A percentile compares a stretch with the other conserved stretches of the same genome.
phyloP scores from a whole-genome alignment of 768 basidiomycete genomes.

The Pleurotus tuber-regium region DNA sequence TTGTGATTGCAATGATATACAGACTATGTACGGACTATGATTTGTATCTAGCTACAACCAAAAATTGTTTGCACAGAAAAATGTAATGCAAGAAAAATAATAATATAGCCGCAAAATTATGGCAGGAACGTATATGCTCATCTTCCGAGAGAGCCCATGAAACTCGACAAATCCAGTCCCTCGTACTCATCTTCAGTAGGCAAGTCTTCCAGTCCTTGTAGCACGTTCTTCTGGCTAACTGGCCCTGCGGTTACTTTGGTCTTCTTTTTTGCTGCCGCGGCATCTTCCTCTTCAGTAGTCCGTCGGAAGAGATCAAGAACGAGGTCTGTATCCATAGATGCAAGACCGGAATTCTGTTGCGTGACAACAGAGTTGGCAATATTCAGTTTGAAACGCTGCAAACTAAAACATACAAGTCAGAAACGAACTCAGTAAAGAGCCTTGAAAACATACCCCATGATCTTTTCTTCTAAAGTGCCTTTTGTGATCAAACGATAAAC shows the following conservation, averaged over 20 bases:
- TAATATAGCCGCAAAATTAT: constrained; percentile 23
- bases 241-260: constrained; percentile 54
- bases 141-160: constrained; percentile 81
- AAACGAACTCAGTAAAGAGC: neutral
- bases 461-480: constrained; percentile 97
- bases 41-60: constrained; percentile 11
- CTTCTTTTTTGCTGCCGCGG: constrained; percentile 52
- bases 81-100: constrained; percentile 22
- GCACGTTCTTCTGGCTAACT: constrained; percentile 74
- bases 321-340: constrained; percentile 96
- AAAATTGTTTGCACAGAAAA: too few relatives aligned
- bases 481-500: constrained; percentile 97
- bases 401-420: constrained; percentile 37
- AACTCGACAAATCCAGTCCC: constrained; percentile 79
- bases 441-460: constrained; percentile 82
- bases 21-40: constrained; percentile 11
- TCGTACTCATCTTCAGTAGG: constrained; percentile 93
- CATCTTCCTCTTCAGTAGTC: constrained; percentile 76
- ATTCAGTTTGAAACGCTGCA: constrained; percentile 98
- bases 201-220: constrained; percentile 89
- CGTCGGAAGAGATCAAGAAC: constrained; percentile 91
- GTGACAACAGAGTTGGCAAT: constrained; percentile 96
- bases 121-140: constrained; percentile 23
- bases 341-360: constrained; percentile 91
- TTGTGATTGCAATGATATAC: constrained; percentile 10